Evolutionary conservation across 805 yeast genomes (phyloP).

Genomic region (Starmerella etchellsii): DNA sequence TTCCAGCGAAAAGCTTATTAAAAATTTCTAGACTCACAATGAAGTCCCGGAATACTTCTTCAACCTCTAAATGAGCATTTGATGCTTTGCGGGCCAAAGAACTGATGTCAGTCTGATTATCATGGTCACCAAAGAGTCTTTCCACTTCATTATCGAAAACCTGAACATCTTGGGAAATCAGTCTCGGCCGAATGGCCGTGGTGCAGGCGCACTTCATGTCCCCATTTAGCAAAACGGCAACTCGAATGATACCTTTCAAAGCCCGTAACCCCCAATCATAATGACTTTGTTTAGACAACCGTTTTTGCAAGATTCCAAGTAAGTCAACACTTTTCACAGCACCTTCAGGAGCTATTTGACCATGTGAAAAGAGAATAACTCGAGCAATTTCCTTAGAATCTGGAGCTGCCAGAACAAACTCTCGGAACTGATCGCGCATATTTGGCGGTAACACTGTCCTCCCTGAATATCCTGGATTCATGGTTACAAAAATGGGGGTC

Average conservation of each 20-base stretch:
- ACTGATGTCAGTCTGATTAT: neutral
- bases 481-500: conserved; percentile 68
- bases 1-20: conserved; percentile 55
- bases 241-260: conserved; percentile 49
- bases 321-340: conserved; percentile 43
- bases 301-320: conserved; percentile 34
- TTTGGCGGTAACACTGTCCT: conserved; percentile 77
- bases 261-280: conserved; percentile 88
- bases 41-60: conserved; percentile 21
- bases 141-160: conserved; percentile 5
- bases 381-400: conserved; percentile 57
- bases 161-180: conserved; percentile 40
- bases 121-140: neutral
- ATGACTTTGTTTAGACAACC: conserved; percentile 47
- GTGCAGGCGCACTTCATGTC: conserved; percentile 39
- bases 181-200: conserved; percentile 58
- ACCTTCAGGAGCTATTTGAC: conserved; percentile 35
- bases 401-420: conserved; percentile 61
- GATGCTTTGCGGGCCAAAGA: neutral
- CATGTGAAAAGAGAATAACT: conserved; percentile 59
- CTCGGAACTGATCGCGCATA: conserved; percentile 62
- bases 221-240: conserved; percentile 40
- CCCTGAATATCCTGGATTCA: conserved; percentile 84
- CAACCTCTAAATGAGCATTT: neutral
- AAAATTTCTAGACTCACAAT: conserved; percentile 42